These are phyloP conservation scores for Physcomitrium patens DNA, from an alignment of 225 moss, liverwort and hornwort genomes.

Conservation along the genomic window DNA sequence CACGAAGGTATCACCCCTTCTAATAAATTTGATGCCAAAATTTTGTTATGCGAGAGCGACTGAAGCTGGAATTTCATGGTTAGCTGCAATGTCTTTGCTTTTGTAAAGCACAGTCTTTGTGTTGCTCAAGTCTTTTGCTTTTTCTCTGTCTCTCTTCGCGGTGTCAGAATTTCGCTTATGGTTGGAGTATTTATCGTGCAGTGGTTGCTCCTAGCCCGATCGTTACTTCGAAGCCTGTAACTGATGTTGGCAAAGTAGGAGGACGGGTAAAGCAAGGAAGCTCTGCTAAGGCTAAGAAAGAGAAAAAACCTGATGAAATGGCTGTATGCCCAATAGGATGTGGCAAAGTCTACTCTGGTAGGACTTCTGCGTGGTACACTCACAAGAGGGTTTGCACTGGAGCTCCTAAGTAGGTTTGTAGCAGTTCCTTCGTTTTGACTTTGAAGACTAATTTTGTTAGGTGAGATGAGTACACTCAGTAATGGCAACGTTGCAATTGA, in stretches of 20 bases:
- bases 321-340: conserved; percentile 45
- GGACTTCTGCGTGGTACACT: conserved; percentile 36
- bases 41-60: conserved; percentile 23
- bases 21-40: not conserved
- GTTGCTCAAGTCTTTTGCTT: not conserved
- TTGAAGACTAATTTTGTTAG: too few species aligned
- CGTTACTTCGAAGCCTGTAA: not conserved
- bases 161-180: conserved; percentile 17
- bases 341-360: conserved; percentile 5
- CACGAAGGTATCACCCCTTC: conserved; percentile 35
- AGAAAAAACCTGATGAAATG: not conserved
- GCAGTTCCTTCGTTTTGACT: too few species aligned
- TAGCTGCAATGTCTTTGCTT: not conserved
- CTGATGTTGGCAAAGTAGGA: conserved; percentile 14
- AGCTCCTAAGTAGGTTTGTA: conserved; percentile 17
- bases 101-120: not conserved
- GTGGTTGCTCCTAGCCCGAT: conserved; percentile 15
- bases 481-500: too few species aligned
- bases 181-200: conserved; percentile 30
- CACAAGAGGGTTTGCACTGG: conserved; percentile 37
- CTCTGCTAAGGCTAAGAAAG: not conserved
- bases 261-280: not conserved
- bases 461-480: too few species aligned
- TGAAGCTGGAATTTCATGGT: not conserved
- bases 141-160: not conserved